Base-by-base conservation (phyloP, 1,284 basidiomycete genomes). In the Ganoderma meredithae region DNA sequence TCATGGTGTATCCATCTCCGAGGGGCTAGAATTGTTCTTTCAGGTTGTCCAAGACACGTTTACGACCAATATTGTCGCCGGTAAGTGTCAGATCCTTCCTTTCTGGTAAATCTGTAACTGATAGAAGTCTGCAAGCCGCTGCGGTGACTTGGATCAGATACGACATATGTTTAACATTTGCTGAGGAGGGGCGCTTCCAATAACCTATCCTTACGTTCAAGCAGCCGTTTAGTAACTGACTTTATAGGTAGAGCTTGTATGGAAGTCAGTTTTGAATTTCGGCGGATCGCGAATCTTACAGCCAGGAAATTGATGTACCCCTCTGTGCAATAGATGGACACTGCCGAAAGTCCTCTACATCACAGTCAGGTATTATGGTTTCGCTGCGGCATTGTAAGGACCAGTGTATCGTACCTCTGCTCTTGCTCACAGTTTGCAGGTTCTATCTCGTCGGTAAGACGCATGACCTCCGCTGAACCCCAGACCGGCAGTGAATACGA, bases 121-220 rank as follows among this genome's bases (percentile, higher is more conserved):
- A 13, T 33, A 10, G 36, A 8, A 17, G 33, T 13, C 47, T 25
- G 25, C 15, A 4, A 67, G 66, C 36, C 12, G 66, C 66, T 6
- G 62, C 66, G 27, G 52, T 62, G 15, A 60, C 62, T 41, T 67
- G 66, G 66, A 63, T 67, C 9, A 62, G 58, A 9, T 63, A 67
- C 25, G 66, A 67, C 49, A 67, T 67, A 22, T 55, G 55, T 17
- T 58, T 67, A 33, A 64, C 66, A 5, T 60, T 67, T 22, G 44
- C 62, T 15, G 39, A 63, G 12, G 66, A 67, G 58, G 66, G 64
- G n/a, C 27, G 66, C 9, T 12, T 3, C 8, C 25, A 15, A 33
- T 58, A 13, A 19, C 39, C 31, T 3, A 5, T 17, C 12, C n/a
- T 15, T 39, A 22, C 43, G 2, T 13, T 25, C 15, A 10, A 0